Percentiles rank a stretch among this genome's conserved stretches.
These are phyloP conservation scores for Senna tora DNA, from an alignment of 306 rosid genomes.

Conservation along the genomic window DNA sequence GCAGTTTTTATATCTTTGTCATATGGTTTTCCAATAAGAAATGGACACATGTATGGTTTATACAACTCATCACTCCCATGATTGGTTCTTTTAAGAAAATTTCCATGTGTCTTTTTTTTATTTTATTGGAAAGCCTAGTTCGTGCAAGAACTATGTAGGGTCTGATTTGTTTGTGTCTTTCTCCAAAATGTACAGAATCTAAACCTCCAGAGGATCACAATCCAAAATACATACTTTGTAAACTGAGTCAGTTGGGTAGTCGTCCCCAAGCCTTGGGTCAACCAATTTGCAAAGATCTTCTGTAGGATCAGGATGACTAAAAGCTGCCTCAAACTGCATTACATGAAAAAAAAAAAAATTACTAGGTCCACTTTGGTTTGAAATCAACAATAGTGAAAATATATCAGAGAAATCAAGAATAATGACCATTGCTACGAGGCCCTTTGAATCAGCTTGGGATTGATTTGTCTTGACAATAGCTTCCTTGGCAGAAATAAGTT, in stretches of 20 bases:
- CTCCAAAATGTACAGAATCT: not conserved
- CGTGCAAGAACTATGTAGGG: too few species aligned
- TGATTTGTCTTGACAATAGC: conserved; percentile 62
- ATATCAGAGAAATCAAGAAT: conserved; percentile 31
- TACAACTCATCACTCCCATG: too few species aligned
- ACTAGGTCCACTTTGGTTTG: not conserved
- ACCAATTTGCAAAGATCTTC: conserved; percentile 71
- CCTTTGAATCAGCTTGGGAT: conserved; percentile 68
- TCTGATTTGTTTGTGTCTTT: not conserved
- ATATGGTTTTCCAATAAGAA: too few species aligned
- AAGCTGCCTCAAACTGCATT: conserved; percentile 79
- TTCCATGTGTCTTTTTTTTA: too few species aligned
- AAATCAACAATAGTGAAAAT: conserved; percentile 15
- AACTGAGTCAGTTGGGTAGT: conserved; percentile 78
- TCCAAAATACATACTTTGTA: conserved; percentile 63
- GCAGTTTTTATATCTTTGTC: too few species aligned
- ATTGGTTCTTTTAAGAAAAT: too few species aligned
- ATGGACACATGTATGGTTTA: too few species aligned
- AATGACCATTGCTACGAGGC: conserved; percentile 78
- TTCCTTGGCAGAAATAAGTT: conserved; percentile 92
- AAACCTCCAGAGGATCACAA: not conserved
- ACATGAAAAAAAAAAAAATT: conserved; percentile 15
- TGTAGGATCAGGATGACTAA: conserved; percentile 61
- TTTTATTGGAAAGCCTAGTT: too few species aligned
- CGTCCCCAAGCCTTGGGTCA: conserved; percentile 83